Base-by-base conservation (phyloP, 257 asterid species). In the Solanum chaucha region DNA sequence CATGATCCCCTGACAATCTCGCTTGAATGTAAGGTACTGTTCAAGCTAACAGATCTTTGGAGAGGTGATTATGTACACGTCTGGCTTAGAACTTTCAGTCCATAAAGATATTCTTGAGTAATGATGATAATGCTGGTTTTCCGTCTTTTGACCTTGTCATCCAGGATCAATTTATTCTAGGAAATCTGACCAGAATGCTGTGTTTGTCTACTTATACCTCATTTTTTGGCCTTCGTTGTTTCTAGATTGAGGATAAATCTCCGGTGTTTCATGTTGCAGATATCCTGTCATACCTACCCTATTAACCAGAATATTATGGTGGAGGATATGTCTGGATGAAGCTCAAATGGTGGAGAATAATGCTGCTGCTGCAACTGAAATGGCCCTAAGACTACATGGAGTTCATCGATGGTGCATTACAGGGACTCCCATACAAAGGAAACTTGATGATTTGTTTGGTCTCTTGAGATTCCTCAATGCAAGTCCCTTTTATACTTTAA, bases 341-440 rank as follows among this genome's bases (percentile, higher is more conserved):
- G 99, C 99, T 93, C 99, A 97, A 92, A 97, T 95, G 98, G 99
- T 95, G 88, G 99, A 97, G 92, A 95, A 96, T 88, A 94, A 92
- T 94, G 97, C 98, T 89, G 96, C 98, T 61, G 94, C 98, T 46
- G 96, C 99, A 70, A 92, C 97, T 86, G 99, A 94, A 88, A 92
- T 97, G 95, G 98, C 99, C 19, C 65, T 97, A 87, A 94, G 99
- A 84, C 91, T 97, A 70, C 98, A 94, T 89, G 96, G 96, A 86
- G 93, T 89, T 90, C 93, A 97, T 87, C 98, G 93, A n/a, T 97
- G 99, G 99, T 97, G 99, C 89, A 93, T 97, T 80, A 95, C 99
- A 12, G 99, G 99, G 90, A 95, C 98, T 87, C 99, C 99, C 85
- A 97, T 97, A 90, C 99, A 97, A 87, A 93, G 93, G 85, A 95